A percentile compares a stretch with the other conserved stretches of the same genome.
These are phyloP conservation scores for Backusella morwellensis DNA, from an alignment of 192 early-diverging fungal species.

Conservation along the genomic window DNA sequence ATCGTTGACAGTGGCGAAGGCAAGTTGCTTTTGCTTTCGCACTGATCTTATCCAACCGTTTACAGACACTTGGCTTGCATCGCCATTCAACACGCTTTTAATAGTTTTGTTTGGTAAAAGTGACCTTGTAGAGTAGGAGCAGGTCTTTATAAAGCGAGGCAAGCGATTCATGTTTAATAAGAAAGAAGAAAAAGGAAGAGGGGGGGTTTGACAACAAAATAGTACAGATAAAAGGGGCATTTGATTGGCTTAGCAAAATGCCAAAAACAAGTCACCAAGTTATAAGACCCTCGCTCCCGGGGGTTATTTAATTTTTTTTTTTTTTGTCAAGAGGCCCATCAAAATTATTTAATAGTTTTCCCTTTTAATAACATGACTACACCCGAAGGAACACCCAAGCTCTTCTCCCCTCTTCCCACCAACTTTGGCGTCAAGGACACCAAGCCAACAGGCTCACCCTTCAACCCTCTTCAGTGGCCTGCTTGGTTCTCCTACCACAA, in stretches of 20 bases:
- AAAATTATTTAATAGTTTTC: constrained; percentile 1
- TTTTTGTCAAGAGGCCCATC: background rate
- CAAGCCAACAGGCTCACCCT: constrained; percentile 25
- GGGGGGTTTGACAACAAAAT: background rate
- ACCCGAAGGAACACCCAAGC: constrained; percentile 1
- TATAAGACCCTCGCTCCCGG: background rate
- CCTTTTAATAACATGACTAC: constrained; percentile 15
- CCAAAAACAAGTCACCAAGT: background rate
- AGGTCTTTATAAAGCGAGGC: background rate
- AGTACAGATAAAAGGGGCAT: background rate
- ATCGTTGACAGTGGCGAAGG: constrained; percentile 78
- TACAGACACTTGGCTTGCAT: constrained; percentile 39
- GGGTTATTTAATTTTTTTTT: background rate
- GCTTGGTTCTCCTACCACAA: constrained; percentile 36
- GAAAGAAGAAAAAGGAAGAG: background rate
- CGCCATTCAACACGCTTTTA: constrained; percentile 2
- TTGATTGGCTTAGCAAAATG: background rate
- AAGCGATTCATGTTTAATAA: background rate
- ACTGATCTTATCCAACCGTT: constrained; percentile 85
- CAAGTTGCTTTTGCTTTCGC: constrained; percentile 72
- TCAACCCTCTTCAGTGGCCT: constrained; percentile 34
- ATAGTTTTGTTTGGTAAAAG: constrained; percentile 31
- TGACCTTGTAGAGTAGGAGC: constrained; percentile 4
- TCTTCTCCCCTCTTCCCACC: constrained; percentile 13
- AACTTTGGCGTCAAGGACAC: constrained; percentile 17